These are phyloP conservation scores for Leptodermis oblonga DNA, from an alignment of 257 asterid genomes.

Conservation along the genomic window DNA sequence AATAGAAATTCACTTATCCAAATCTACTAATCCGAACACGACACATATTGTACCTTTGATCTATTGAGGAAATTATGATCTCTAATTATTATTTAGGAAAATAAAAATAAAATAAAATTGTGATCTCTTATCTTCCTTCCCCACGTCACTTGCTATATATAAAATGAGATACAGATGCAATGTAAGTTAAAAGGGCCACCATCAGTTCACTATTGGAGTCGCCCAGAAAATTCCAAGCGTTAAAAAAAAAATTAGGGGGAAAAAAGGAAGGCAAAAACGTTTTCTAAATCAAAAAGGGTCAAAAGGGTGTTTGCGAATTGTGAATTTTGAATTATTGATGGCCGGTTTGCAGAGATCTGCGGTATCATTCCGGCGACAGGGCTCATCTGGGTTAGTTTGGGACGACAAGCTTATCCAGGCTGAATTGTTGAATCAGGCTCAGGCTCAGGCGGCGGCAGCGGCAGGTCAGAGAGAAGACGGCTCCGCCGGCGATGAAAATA, in stretches of 20 bases:
- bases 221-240: slow-evolving; percentile 1
- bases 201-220: too few relatives aligned
- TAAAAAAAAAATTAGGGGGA: too few relatives aligned
- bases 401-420: slow-evolving; percentile 61
- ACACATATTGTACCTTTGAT: too few relatives aligned
- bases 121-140: not conserved
- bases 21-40: too few relatives aligned
- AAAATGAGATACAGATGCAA: not conserved
- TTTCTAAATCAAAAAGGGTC: not conserved
- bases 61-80: too few relatives aligned
- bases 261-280: not conserved
- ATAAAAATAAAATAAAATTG: not conserved
- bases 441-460: slow-evolving; percentile 27
- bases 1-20: too few relatives aligned
- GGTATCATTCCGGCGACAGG: slow-evolving; percentile 75
- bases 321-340: slow-evolving; percentile 29
- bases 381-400: slow-evolving; percentile 91
- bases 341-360: slow-evolving; percentile 83
- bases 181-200: not conserved
- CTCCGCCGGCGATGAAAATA: slow-evolving; percentile 22
- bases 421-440: slow-evolving; percentile 45
- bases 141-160: not conserved
- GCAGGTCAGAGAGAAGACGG: slow-evolving; percentile 34
- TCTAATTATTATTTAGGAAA: too few relatives aligned
- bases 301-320: not conserved